These are phyloP conservation scores for Forsythia viridissima DNA, from an alignment of 257 asterid species.

Conservation along the genomic window DNA sequence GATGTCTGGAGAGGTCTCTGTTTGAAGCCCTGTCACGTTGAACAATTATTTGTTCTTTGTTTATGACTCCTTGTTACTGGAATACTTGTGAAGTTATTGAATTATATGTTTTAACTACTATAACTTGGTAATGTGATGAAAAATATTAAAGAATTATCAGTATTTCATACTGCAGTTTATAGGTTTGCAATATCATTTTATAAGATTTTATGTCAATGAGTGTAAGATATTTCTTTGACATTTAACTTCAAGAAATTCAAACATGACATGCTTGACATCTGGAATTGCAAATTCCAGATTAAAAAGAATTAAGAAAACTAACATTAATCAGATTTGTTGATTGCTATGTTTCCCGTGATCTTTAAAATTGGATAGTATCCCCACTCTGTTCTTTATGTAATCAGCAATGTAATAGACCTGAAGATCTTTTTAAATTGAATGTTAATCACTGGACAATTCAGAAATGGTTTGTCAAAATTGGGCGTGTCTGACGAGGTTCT, in stretches of 20 bases:
- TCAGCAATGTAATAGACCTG: neutral
- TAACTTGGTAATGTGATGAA: neutral
- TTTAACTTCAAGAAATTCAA: neutral
- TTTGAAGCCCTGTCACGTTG: too few species aligned
- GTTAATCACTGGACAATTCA: constrained; percentile 48
- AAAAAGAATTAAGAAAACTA: neutral
- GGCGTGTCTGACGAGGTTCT: constrained; percentile 69
- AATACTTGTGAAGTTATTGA: neutral
- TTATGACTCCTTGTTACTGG: neutral
- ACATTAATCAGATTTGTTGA: neutral
- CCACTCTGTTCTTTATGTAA: neutral
- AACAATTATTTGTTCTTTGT: too few species aligned
- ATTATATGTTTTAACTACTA: neutral
- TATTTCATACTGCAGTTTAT: neutral
- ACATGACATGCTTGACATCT: neutral
- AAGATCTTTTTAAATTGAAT: neutral
- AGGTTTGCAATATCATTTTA: neutral
- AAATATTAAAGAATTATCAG: neutral
- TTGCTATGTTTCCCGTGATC: neutral
- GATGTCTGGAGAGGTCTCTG: too few species aligned
- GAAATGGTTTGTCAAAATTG: constrained; percentile 55
- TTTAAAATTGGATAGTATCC: neutral
- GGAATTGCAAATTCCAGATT: neutral
- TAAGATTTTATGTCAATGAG: neutral
- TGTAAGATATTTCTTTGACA: neutral